phyloP scores from a whole-genome alignment of 2,329 filamentous ascomycete genomes.

The Microascus cirrosus region DNA sequence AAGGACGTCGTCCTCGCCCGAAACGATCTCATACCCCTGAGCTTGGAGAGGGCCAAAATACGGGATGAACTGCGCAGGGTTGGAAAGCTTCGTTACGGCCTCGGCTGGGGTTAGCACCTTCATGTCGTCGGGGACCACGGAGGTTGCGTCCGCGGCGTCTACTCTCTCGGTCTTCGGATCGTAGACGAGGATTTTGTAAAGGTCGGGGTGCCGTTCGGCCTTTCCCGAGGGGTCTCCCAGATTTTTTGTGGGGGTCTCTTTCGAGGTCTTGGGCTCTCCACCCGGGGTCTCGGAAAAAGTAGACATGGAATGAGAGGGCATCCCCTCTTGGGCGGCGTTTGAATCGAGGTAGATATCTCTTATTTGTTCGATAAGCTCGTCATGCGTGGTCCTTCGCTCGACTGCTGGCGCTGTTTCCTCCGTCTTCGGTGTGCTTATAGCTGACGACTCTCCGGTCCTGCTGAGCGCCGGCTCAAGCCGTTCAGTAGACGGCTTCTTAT shows the following conservation, averaged over 20 bases:
- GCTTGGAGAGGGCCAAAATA: slow-evolving; percentile 47
- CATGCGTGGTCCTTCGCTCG: background rate
- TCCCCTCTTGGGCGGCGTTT: background rate
- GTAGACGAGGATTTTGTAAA: slow-evolving; percentile 57
- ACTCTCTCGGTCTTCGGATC: slow-evolving; percentile 47
- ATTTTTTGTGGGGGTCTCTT: background rate
- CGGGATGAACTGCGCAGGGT: slow-evolving; percentile 54
- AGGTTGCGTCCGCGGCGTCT: slow-evolving; percentile 48
- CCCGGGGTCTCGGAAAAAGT: background rate
- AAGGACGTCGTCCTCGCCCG: slow-evolving; percentile 50
- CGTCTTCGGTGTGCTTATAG: background rate
- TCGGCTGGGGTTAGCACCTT: slow-evolving; percentile 45
- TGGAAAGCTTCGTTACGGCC: slow-evolving; percentile 46
- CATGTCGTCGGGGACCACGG: slow-evolving; percentile 35
- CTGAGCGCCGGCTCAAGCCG: slow-evolving; percentile 1
- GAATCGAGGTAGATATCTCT: background rate
- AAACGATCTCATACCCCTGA: slow-evolving; percentile 56
- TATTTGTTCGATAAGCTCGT: background rate
- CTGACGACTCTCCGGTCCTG: background rate
- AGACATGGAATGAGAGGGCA: background rate
- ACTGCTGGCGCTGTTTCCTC: background rate
- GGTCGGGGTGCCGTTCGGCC: background rate
- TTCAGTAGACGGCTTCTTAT: background rate
- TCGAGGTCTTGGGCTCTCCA: background rate
- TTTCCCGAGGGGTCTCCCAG: too few relatives aligned